Base-by-base conservation (phyloP, 148 eudicot species). In the Rhododendron henanense region DNA sequence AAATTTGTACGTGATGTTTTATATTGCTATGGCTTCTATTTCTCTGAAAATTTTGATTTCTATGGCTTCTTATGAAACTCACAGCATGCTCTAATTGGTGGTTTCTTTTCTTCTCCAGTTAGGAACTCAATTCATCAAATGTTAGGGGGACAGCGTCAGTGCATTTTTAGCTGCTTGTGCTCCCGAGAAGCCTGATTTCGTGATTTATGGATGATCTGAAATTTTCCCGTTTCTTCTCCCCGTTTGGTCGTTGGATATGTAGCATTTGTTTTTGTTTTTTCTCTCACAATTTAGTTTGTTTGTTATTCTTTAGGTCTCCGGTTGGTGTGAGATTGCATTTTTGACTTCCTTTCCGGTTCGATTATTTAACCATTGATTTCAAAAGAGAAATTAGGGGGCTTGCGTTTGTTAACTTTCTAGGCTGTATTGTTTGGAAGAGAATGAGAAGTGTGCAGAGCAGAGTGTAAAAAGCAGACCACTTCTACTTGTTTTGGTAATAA, bases 121-220 rank as follows among this genome's bases (percentile, higher is more conserved):
- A 75, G 78, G 84, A 75, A 81, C 74, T 83, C 84, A 14, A 69
- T 61, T 85, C 76, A 57, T 51, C 71, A 33, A 85, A 55, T 85
- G 87, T 90, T 85, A 73, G 83, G 83, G 95, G 92, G 93, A 92
- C 90, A 88, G 90, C 92, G 85, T 88, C 92, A 88, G 92, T 90
- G 90, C 90, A 89, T 91, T 92, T 92, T 92, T 90, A 92, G 92
- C 98, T 94, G 97, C 93, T 95, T 87, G 93, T 96, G 94, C 88
- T 94, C 94, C 92, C 87, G 37, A 84, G 87, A 87, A 90, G 92
- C 91, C 83, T 88, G 51, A 76, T 47, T 88, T 89, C 63, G 13
- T 73, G 73, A 19, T 87, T 81, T 87, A 83, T 86, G 86, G 73
- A 89, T 88, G 76, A 28, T 84, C 51, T 83, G 85, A 86, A 90